Evolutionary conservation across 345 rosid genomes (phyloP).

Genomic region (Capsella bursapastoris): DNA sequence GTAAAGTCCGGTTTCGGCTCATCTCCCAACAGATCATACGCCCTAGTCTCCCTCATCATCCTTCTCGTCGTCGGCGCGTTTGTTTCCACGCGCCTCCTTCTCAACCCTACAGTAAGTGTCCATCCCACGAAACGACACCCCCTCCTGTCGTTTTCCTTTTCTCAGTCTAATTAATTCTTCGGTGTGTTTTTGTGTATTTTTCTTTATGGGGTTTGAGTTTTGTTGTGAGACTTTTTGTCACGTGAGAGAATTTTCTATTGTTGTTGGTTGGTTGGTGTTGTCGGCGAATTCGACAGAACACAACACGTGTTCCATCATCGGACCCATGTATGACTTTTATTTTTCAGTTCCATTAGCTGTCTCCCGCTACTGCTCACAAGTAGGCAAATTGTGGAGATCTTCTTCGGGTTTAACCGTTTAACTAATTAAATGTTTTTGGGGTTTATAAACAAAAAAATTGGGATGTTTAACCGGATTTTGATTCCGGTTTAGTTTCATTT

Average conservation of each 20-base stretch:
- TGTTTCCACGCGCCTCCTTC: constrained; percentile 61
- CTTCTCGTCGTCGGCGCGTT: constrained; percentile 75
- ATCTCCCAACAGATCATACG: constrained; percentile 49
- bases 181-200: background rate
- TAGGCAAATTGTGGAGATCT: background rate
- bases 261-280: constrained; percentile 18
- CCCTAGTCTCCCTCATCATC: constrained; percentile 45
- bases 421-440: background rate
- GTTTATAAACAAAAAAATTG: too few relatives aligned
- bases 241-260: constrained; percentile 25
- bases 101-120: constrained; percentile 55
- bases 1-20: constrained; percentile 34
- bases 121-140: background rate
- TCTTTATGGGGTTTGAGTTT: constrained; percentile 8
- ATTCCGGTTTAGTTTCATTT: too few relatives aligned
- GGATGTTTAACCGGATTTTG: background rate
- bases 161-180: background rate
- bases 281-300: background rate
- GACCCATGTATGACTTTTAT: constrained; percentile 11
- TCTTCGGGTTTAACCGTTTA: background rate
- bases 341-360: constrained; percentile 28
- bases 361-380: constrained; percentile 19
- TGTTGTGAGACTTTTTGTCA: constrained; percentile 23
- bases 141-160: constrained; percentile 12
- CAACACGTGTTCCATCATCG: constrained; percentile 20